A percentile compares a stretch with the other conserved stretches of the same genome.
Conservation (phyloP, 371 early-diverging fungal genomes). For the Zopfochytrium polystomum region DNA sequence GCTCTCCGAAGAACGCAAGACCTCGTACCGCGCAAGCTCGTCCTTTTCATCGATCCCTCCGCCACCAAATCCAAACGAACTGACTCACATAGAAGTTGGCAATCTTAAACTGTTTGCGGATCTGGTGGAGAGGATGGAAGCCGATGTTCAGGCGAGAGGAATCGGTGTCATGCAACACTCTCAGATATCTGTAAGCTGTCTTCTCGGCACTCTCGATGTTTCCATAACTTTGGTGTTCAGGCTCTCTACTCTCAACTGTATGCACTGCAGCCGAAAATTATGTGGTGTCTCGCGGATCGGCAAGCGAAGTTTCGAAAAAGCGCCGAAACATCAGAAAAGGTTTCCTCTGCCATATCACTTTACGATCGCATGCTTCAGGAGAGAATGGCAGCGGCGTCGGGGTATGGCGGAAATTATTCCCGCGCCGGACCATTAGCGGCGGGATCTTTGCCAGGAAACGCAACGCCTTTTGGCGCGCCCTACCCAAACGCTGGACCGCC, state of each 20-base stretch:
- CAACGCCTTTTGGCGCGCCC: too few species aligned
- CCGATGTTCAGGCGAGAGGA: constrained; percentile 37
- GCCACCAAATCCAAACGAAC: constrained; percentile 38
- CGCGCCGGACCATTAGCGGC: too few species aligned
- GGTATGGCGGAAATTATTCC: too few species aligned
- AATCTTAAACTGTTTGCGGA: constrained; percentile 68
- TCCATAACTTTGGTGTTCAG: too few species aligned
- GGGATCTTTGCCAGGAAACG: too few species aligned
- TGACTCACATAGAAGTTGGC: constrained; percentile 63
- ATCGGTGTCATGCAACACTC: constrained; percentile 33
- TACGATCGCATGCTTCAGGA: constrained; percentile 80
- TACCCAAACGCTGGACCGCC: too few species aligned
- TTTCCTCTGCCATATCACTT: constrained; percentile 68
- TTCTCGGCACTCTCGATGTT: too few species aligned
- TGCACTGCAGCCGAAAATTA: constrained; percentile 68
- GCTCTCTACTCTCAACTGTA: constrained; percentile 67
- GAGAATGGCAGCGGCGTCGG: constrained; percentile 42
- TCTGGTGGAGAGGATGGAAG: constrained; percentile 56
- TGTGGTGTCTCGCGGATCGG: constrained; percentile 62
- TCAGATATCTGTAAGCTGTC: constrained; percentile 39
- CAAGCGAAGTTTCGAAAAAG: constrained; percentile 64
- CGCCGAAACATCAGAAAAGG: constrained; percentile 68
- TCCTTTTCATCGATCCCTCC: neutral
- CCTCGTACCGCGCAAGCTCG: neutral
- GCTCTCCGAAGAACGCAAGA: constrained; percentile 20